Evolutionary conservation across 1,139 yeast genomes (phyloP).

Genomic region (Hanseniaspora sp.): DNA sequence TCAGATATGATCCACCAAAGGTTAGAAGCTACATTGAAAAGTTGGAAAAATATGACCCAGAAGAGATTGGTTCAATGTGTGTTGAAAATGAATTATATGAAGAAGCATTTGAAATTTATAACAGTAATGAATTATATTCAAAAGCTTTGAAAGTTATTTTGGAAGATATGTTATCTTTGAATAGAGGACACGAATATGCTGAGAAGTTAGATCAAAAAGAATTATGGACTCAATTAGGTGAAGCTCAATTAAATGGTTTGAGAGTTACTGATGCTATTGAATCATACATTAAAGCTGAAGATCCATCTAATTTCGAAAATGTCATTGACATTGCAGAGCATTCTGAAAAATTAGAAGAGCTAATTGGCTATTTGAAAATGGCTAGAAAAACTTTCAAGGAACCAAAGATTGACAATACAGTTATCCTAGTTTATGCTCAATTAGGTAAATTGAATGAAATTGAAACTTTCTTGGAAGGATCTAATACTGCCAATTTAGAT

Average conservation of each 20-base stretch:
- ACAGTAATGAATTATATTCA: slow-evolving; percentile 64
- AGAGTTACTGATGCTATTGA: slow-evolving; percentile 85
- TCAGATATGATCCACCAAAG: slow-evolving; percentile 83
- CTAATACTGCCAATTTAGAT: slow-evolving; percentile 90
- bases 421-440: slow-evolving; percentile 77
- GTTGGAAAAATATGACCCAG: slow-evolving; percentile 81
- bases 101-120: slow-evolving; percentile 90
- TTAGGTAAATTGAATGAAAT: slow-evolving; percentile 67
- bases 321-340: slow-evolving; percentile 93
- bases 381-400: slow-evolving; percentile 91
- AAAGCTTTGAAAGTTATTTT: slow-evolving; percentile 86
- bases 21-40: slow-evolving; percentile 78
- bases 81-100: slow-evolving; percentile 78
- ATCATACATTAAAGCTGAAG: slow-evolving; percentile 80
- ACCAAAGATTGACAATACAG: slow-evolving; percentile 83
- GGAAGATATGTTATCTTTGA: slow-evolving; percentile 86
- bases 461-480: slow-evolving; percentile 69
- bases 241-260: slow-evolving; percentile 89
- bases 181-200: slow-evolving; percentile 88
- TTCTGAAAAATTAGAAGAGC: slow-evolving; percentile 92
- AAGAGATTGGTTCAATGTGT: slow-evolving; percentile 87
- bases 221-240: slow-evolving; percentile 91
- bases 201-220: slow-evolving; percentile 79
- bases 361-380: slow-evolving; percentile 76
- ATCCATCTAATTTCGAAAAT: slow-evolving; percentile 79